Conservation (phyloP, 192 early-diverging fungal genomes). For the Phlyctochytrium arcticum region DNA sequence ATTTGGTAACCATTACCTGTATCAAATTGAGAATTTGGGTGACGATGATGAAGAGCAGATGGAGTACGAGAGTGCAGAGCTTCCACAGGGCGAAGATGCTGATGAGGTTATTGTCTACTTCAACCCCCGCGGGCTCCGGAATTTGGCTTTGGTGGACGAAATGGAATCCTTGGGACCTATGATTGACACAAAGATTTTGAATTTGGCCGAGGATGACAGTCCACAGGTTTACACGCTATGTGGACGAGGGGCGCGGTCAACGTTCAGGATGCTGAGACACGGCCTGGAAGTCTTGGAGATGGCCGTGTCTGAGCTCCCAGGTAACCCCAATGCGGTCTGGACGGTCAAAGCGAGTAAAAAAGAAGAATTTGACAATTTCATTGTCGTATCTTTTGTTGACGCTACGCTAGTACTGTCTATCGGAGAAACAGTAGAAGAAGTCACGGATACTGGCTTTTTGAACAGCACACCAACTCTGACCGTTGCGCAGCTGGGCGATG, state of each 20-base stretch:
- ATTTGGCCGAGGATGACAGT: constrained; percentile 84
- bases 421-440: constrained; percentile 90
- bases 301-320: constrained; percentile 89
- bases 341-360: constrained; percentile 40
- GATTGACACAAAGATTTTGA: constrained; percentile 78
- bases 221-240: constrained; percentile 92
- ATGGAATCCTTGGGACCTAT: constrained; percentile 78
- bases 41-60: constrained; percentile 79
- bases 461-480: constrained; percentile 78
- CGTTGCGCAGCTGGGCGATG: constrained; percentile 79
- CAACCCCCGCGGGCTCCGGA: constrained; percentile 71
- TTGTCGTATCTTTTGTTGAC: constrained; percentile 89
- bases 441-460: constrained; percentile 85
- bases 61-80: constrained; percentile 70
- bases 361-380: constrained; percentile 74
- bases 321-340: constrained; percentile 92
- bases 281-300: constrained; percentile 91
- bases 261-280: constrained; percentile 86
- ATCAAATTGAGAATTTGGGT: constrained; percentile 91
- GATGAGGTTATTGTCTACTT: constrained; percentile 56
- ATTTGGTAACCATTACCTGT: constrained; percentile 89
- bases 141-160: constrained; percentile 89
- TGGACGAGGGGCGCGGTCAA: constrained; percentile 73
- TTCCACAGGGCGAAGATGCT: constrained; percentile 49
- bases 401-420: constrained; percentile 90